phyloP scores from a whole-genome alignment of 2,329 filamentous ascomycete genomes.

The Cadophora sp. region DNA sequence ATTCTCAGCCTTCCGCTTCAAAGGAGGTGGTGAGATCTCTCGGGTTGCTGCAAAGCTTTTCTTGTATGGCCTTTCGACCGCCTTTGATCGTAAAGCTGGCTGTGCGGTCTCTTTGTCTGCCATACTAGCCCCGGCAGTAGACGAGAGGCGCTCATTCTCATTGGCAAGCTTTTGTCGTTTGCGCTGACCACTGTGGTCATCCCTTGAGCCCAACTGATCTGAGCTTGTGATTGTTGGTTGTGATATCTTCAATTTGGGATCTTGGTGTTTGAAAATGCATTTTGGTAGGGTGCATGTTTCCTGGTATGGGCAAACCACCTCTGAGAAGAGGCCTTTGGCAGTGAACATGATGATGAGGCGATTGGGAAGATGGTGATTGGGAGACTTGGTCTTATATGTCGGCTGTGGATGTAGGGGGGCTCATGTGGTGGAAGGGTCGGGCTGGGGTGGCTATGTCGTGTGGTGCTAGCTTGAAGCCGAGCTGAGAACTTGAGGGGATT shows the following conservation, averaged over 20 bases:
- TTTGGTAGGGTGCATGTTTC: slow-evolving; percentile 43
- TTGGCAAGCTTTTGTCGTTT: slow-evolving; percentile 44
- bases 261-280: slow-evolving; percentile 44
- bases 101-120: slow-evolving; percentile 10
- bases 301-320: slow-evolving; percentile 42
- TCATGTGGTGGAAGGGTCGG: neutral
- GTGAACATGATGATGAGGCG: slow-evolving; percentile 42
- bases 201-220: slow-evolving; percentile 2
- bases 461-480: neutral
- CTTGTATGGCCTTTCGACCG: slow-evolving; percentile 17
- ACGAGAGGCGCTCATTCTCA: slow-evolving; percentile 15
- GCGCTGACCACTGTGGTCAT: slow-evolving; percentile 44
- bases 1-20: slow-evolving; percentile 35
- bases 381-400: neutral
- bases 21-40: slow-evolving; percentile 41
- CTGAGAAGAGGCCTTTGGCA: slow-evolving; percentile 44
- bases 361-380: neutral
- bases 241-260: slow-evolving; percentile 10
- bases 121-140: neutral
- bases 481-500: neutral
- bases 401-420: neutral
- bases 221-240: slow-evolving; percentile 3
- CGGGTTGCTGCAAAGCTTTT: slow-evolving; percentile 26
- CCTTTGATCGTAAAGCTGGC: slow-evolving; percentile 12
- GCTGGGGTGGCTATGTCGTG: neutral